These are phyloP conservation scores for Aspergillus felis DNA, from an alignment of 2,329 filamentous ascomycete species.

Conservation along the genomic window DNA sequence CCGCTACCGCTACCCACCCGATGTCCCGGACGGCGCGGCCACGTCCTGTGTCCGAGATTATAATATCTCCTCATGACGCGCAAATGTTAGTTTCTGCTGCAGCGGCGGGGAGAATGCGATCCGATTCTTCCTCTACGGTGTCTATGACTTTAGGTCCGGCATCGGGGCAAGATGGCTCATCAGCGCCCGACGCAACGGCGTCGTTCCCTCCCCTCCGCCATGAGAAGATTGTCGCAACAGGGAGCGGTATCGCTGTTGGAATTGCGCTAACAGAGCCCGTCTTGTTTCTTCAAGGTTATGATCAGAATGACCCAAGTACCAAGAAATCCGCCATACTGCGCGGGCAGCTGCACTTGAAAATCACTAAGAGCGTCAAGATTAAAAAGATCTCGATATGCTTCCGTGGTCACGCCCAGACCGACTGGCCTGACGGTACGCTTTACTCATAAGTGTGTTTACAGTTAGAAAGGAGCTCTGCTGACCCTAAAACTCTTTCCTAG, in stretches of 20 bases:
- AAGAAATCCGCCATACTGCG: slow-evolving; percentile 77
- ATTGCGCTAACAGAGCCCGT: slow-evolving; percentile 47
- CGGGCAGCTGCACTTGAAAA: slow-evolving; percentile 74
- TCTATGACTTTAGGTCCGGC: slow-evolving; percentile 21
- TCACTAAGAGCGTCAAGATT: slow-evolving; percentile 88
- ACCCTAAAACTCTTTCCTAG: slow-evolving; percentile 32
- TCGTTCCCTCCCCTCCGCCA: slow-evolving; percentile 37
- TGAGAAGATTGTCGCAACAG: slow-evolving; percentile 47
- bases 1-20: slow-evolving; percentile 13
- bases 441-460: not conserved
- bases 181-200: slow-evolving; percentile 23
- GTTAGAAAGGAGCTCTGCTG: slow-evolving; percentile 1
- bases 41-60: slow-evolving; percentile 34
- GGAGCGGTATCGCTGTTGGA: slow-evolving; percentile 45
- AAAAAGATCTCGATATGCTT: slow-evolving; percentile 88
- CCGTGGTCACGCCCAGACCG: slow-evolving; percentile 77
- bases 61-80: slow-evolving; percentile 30
- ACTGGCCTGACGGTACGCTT: slow-evolving; percentile 79
- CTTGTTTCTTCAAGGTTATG: slow-evolving; percentile 47
- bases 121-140: slow-evolving; percentile 26
- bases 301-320: slow-evolving; percentile 49
- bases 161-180: slow-evolving; percentile 15
- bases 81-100: slow-evolving; percentile 27
- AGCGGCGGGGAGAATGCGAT: slow-evolving; percentile 21
- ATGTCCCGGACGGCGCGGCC: slow-evolving; percentile 23